phyloP scores from a whole-genome alignment of 306 rosid species.

The Dalbergia cochinchinensis region DNA sequence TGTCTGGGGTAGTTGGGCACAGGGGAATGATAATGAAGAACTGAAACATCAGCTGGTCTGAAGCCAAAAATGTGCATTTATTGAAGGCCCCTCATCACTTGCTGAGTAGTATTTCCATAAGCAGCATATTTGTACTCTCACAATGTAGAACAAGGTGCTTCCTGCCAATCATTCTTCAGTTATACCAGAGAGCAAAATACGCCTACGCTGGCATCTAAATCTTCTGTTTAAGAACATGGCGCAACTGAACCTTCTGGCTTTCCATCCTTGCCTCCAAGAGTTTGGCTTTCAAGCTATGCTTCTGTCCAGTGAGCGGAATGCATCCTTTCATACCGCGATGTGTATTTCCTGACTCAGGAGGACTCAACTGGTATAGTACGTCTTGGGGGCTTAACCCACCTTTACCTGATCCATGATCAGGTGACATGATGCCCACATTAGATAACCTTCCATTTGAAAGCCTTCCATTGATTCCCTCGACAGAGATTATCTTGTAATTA shows the following conservation, averaged over 20 bases:
- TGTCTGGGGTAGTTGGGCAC: slow-evolving; percentile 23
- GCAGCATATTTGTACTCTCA: slow-evolving; percentile 36
- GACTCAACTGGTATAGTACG: slow-evolving; percentile 71
- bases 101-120: slow-evolving; percentile 49
- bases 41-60: slow-evolving; percentile 36
- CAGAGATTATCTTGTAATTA: slow-evolving; percentile 69
- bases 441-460: slow-evolving; percentile 83
- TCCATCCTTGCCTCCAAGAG: slow-evolving; percentile 94
- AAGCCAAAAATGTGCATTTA: slow-evolving; percentile 45
- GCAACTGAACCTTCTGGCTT: slow-evolving; percentile 85
- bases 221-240: slow-evolving; percentile 95
- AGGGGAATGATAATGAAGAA: slow-evolving; percentile 42
- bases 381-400: slow-evolving; percentile 78
- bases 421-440: slow-evolving; percentile 62
- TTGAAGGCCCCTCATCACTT: slow-evolving; percentile 49
- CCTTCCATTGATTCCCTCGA: slow-evolving; percentile 73
- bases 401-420: slow-evolving; percentile 69
- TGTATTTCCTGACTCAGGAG: slow-evolving; percentile 64
- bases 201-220: slow-evolving; percentile 53
- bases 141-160: slow-evolving; percentile 45
- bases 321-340: slow-evolving; percentile 82
- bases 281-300: slow-evolving; percentile 86
- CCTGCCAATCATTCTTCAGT: slow-evolving; percentile 29
- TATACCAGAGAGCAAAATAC: slow-evolving; percentile 38
- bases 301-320: slow-evolving; percentile 73